phyloP scores from a whole-genome alignment of 2,329 filamentous ascomycete species.

The Monilinia vaccinii-corymbosi region DNA sequence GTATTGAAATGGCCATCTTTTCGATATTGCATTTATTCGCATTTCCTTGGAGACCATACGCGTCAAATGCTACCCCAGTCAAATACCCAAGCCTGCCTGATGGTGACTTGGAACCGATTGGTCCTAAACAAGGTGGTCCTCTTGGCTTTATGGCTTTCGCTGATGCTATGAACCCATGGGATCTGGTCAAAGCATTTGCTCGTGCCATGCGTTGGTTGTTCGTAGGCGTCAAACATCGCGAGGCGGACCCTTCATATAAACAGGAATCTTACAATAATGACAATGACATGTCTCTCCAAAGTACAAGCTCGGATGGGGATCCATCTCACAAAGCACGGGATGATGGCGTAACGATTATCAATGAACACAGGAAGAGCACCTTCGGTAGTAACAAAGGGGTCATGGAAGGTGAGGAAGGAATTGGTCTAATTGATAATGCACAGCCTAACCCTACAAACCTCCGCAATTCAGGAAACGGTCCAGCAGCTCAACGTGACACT shows the following conservation, averaged over 20 bases:
- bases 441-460: constrained; percentile 24
- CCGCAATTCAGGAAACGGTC: constrained; percentile 18
- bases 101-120: constrained; percentile 34
- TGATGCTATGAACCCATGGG: constrained; percentile 73
- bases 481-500: constrained; percentile 27
- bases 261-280: constrained; percentile 11
- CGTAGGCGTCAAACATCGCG: constrained; percentile 56
- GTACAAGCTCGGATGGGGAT: constrained; percentile 3
- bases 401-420: constrained; percentile 22
- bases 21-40: constrained; percentile 71
- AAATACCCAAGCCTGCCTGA: neutral
- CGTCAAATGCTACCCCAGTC: neutral
- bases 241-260: constrained; percentile 43
- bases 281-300: constrained; percentile 19
- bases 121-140: constrained; percentile 52
- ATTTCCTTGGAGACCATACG: constrained; percentile 68
- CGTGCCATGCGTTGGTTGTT: constrained; percentile 70
- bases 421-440: constrained; percentile 25
- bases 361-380: constrained; percentile 26
- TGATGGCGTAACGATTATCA: constrained; percentile 23
- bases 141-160: constrained; percentile 55
- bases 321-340: constrained; percentile 17
- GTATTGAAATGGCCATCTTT: constrained; percentile 79
- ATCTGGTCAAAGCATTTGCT: constrained; percentile 71
- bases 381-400: constrained; percentile 19